These are phyloP conservation scores for Metrosideros polymorpha DNA, from an alignment of 441 rosid genomes.

Conservation along the genomic window DNA sequence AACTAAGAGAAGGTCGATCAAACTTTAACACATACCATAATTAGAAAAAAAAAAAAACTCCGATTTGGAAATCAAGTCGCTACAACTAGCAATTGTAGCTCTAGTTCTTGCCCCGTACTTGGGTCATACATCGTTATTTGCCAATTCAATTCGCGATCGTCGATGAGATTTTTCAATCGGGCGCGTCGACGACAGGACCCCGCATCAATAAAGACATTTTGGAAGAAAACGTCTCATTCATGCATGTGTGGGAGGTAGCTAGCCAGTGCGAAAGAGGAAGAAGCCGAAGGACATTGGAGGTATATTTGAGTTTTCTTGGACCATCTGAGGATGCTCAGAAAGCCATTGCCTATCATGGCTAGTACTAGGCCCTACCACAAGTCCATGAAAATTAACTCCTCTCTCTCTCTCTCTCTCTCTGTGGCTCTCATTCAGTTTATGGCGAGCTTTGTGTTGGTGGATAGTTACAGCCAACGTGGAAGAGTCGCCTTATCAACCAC, in stretches of 20 bases:
- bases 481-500: neutral
- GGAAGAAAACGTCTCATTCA: neutral
- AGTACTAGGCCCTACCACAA: conserved; percentile 4
- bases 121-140: neutral
- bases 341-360: conserved; percentile 4
- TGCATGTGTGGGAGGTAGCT: neutral
- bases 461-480: neutral
- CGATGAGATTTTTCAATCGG: neutral
- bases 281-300: neutral
- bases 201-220: neutral
- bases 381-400: neutral
- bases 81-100: neutral
- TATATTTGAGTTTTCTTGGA: neutral
- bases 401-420: no score
- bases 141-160: neutral
- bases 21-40: neutral
- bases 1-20: neutral
- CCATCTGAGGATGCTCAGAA: neutral
- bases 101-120: neutral
- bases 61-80: neutral
- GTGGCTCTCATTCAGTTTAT: neutral
- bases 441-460: neutral
- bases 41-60: neutral
- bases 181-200: neutral
- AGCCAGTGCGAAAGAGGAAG: neutral